Percentiles rank a stretch among this genome's conserved stretches.
Conservation (phyloP, 2,329 filamentous ascomycete species). For the Acarospora socialis region DNA sequence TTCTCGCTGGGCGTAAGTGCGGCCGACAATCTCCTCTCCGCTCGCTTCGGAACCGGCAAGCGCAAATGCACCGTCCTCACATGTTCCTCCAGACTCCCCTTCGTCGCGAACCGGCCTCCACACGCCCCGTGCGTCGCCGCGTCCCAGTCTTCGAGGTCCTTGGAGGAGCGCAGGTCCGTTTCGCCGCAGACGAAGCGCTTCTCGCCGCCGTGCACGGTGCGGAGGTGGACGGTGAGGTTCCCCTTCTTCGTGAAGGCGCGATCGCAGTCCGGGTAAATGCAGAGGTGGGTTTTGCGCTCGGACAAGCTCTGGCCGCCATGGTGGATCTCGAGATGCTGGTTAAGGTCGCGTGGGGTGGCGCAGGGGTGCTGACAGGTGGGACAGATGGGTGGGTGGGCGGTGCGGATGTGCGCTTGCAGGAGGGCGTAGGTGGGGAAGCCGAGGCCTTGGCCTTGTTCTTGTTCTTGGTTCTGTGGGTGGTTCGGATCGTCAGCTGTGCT, state of each 20-base stretch:
- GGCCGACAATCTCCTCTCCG: conserved; percentile 17
- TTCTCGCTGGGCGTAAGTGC: conserved; percentile 5
- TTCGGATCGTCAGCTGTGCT: conserved; percentile 20
- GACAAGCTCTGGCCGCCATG: conserved; percentile 46
- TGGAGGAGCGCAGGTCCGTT: conserved; percentile 42
- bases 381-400: conserved; percentile 59
- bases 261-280: conserved; percentile 52
- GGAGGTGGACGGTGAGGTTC: conserved; percentile 71
- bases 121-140: conserved; percentile 56
- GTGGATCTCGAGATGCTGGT: conserved; percentile 62
- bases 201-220: conserved; percentile 59
- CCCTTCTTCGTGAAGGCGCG: conserved; percentile 68
- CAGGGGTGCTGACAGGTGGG: conserved; percentile 58
- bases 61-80: conserved; percentile 68
- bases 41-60: conserved; percentile 27
- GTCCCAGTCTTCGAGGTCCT: conserved; percentile 50
- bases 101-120: conserved; percentile 60
- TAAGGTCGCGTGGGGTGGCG: conserved; percentile 50
- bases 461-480: conserved; percentile 10
- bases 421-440: conserved; percentile 60
- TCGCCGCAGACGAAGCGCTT: conserved; percentile 65
- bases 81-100: conserved; percentile 69
- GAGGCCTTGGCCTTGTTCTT: conserved; percentile 33
- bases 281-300: conserved; percentile 51
- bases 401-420: conserved; percentile 58